These are phyloP conservation scores for Amyloporia xantha DNA, from an alignment of 768 basidiomycete species.

Conservation along the genomic window DNA sequence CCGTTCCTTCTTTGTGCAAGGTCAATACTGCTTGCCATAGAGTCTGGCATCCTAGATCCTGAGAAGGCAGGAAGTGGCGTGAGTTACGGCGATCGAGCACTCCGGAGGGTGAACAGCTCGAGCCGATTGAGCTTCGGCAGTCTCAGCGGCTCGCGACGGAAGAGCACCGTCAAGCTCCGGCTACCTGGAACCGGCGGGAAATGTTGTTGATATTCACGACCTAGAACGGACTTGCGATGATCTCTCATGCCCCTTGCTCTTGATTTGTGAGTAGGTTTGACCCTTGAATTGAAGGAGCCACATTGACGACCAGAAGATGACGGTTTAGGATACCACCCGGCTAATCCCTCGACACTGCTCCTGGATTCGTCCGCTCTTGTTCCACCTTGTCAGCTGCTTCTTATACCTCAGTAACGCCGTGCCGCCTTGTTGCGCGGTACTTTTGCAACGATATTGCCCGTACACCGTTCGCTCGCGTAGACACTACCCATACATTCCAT, in stretches of 20 bases:
- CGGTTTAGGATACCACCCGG: not conserved
- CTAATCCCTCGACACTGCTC: not conserved
- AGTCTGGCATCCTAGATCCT: slow-evolving; percentile 85
- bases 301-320: no score
- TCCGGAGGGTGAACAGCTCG: slow-evolving; percentile 87
- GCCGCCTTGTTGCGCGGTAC: no score
- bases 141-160: slow-evolving; percentile 59
- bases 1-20: slow-evolving; percentile 87
- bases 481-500: no score
- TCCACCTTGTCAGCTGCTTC: not conserved
- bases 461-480: no score
- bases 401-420: no score
- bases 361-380: not conserved
- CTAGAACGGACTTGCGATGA: not conserved
- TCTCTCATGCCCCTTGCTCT: not conserved
- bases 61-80: slow-evolving; percentile 94
- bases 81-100: slow-evolving; percentile 90
- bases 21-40: slow-evolving; percentile 84
- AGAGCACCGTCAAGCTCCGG: slow-evolving; percentile 51
- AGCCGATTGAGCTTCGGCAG: slow-evolving; percentile 84
- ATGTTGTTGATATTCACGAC: slow-evolving; percentile 46
- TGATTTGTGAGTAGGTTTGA: not conserved
- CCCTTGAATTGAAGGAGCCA: no score
- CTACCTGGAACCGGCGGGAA: slow-evolving; percentile 46
- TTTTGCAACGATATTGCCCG: no score